Conservation (phyloP, 176 grass and related monocot species). For the Oryza officinalis region DNA sequence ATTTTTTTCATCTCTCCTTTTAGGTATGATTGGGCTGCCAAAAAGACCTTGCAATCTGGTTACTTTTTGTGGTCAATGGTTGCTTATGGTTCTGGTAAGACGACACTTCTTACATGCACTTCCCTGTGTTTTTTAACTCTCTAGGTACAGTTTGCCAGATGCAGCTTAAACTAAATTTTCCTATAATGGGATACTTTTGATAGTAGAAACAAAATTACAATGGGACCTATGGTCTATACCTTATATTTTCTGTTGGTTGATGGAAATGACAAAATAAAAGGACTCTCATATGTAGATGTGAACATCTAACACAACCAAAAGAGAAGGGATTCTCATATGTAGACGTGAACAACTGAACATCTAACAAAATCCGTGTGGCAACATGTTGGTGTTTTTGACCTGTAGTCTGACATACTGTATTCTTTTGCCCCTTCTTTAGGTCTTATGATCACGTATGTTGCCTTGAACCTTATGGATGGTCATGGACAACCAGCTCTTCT, state of each 20-base stretch:
- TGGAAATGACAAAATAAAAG: background rate
- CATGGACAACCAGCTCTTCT: conserved; percentile 94
- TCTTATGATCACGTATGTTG: conserved; percentile 87
- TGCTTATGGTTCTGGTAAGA: conserved; percentile 92
- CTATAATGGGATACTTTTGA: background rate
- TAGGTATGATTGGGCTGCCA: conserved; percentile 97
- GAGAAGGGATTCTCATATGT: background rate
- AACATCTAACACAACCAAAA: background rate
- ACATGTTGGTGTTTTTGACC: background rate
- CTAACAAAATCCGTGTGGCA: background rate
- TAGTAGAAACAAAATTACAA: background rate
- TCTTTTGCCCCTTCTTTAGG: conserved; percentile 35
- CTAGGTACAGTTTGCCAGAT: background rate
- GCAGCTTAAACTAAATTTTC: background rate
- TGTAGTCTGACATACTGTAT: background rate
- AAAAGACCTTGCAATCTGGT: conserved; percentile 90
- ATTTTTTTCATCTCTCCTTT: background rate
- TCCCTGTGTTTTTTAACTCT: background rate
- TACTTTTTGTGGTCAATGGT: conserved; percentile 99
- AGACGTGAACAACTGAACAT: background rate
- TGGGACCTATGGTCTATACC: background rate
- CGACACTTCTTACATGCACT: background rate
- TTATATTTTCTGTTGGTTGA: background rate
- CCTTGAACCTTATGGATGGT: conserved; percentile 97
- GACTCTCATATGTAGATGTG: background rate